Conservation (phyloP, 1,284 basidiomycete species). For the Apiotrichum domesticum region DNA sequence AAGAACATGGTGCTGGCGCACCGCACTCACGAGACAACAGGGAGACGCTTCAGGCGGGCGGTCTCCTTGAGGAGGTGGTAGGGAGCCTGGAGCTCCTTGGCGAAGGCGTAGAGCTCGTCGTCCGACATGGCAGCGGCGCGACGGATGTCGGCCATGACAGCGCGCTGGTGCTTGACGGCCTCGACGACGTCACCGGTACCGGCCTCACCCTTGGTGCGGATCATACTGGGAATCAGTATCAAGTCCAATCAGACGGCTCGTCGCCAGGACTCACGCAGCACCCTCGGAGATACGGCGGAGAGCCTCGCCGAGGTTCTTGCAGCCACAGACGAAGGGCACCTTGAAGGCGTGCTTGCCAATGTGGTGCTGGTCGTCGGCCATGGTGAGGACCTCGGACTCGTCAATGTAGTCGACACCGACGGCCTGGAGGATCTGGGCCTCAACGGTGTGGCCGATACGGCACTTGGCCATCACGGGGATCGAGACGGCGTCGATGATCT, state of each 20-base stretch:
- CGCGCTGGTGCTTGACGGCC: slow-evolving; percentile 86
- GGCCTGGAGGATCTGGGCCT: slow-evolving; percentile 91
- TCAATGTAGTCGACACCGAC: slow-evolving; percentile 98
- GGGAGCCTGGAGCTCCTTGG: slow-evolving; percentile 89
- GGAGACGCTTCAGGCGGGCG: slow-evolving; percentile 83
- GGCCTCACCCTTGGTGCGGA: slow-evolving; percentile 95
- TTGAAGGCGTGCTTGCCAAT: slow-evolving; percentile 84
- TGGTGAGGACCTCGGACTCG: slow-evolving; percentile 92
- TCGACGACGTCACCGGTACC: slow-evolving; percentile 98
- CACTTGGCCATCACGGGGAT: slow-evolving; percentile 60
- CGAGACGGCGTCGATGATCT: slow-evolving; percentile 84
- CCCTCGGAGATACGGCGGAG: slow-evolving; percentile 95
- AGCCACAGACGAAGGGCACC: slow-evolving; percentile 60
- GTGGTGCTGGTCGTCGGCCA: slow-evolving; percentile 79
- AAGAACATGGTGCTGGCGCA: background rate
- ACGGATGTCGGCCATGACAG: slow-evolving; percentile 78
- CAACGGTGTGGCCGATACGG: slow-evolving; percentile 95
- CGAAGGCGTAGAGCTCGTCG: slow-evolving; percentile 90
- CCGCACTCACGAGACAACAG: slow-evolving; percentile 58
- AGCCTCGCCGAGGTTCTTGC: slow-evolving; percentile 68
- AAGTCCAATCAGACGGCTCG: no score
- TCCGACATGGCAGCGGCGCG: slow-evolving; percentile 80
- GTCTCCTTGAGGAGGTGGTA: slow-evolving; percentile 97
- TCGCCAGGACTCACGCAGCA: slow-evolving; percentile 54
- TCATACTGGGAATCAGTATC: slow-evolving; percentile 48